Conservation (phyloP, 2,329 filamentous ascomycete species). For the Endoconidiophora laricicola region DNA sequence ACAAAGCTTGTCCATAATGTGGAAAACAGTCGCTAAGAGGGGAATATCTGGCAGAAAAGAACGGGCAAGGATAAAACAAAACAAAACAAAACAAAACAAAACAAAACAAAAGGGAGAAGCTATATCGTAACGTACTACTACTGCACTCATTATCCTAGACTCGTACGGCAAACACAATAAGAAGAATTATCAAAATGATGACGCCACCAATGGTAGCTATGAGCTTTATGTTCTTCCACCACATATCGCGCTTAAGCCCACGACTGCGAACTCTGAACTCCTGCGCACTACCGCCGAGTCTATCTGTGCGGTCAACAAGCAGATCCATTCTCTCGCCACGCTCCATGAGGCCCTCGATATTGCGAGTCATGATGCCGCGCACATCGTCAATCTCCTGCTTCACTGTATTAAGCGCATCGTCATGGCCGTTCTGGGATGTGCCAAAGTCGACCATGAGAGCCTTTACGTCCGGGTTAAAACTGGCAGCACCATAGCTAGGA, state of each 20-base stretch:
- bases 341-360: constrained; percentile 80
- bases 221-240: constrained; percentile 98
- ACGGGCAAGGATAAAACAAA: background rate
- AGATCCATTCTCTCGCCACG: constrained; percentile 85
- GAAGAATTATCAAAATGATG: constrained; percentile 47
- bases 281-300: constrained; percentile 69
- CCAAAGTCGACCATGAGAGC: constrained; percentile 71
- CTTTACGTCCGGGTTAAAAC: constrained; percentile 69
- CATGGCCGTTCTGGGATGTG: constrained; percentile 54
- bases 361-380: constrained; percentile 83
- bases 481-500: constrained; percentile 77
- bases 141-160: background rate
- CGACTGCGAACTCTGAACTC: constrained; percentile 83
- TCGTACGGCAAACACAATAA: constrained; percentile 32
- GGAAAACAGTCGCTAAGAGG: no score
- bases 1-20: background rate
- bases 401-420: constrained; percentile 70
- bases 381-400: constrained; percentile 86
- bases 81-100: background rate
- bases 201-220: constrained; percentile 46
- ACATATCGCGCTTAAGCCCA: constrained; percentile 83
- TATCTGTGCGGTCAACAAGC: constrained; percentile 90
- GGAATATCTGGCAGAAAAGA: background rate
- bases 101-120: background rate
- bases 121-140: background rate